Evolutionary conservation across 805 yeast genomes (phyloP), one percentile per base, ranked within the genome.

Genomic region (Schizosaccharomyces lindneri): DNA sequence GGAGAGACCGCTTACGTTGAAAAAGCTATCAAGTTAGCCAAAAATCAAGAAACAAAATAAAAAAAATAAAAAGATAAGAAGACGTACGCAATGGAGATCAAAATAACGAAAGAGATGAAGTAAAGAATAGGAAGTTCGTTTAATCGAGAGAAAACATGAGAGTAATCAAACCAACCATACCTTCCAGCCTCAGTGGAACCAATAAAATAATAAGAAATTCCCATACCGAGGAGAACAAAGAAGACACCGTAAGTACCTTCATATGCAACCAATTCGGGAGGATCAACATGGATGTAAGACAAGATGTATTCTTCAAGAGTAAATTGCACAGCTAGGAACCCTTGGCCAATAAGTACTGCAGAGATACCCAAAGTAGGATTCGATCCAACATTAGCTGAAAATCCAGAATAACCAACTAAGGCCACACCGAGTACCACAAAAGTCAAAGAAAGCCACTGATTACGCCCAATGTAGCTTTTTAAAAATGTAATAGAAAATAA

Each of bases 271-370:
- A 85, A 73, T 64, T 76, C 75, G 64, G 83, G 68, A 2, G 93
- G 89, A 4, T 76, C 75, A 55, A 85, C 74, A 15, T 78, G 73
- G 65, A 79, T 74, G 62, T 72, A 73, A 31, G 74, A 70, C 63
- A 85, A 71, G 59, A 85, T 76, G 66, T 81, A 81, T 67, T 85
- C 94, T 68, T 85, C 94, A 48, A 81, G 75, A 2, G 85, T 93
- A 70, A 84, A 85, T 69, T 85, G 94, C 17, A 81, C 71, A 0
- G 93, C 93, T 61, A 83, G 81, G 64, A 83, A 77, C n/a, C 80
- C 67, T 65, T 81, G 85, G 6, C 84, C 93, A 31, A 78, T 62
- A 11, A 83, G 69, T 62, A 85, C 77, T 48, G 85, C 68, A 0
- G 70, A 43, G 64, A 85, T 78, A 5, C 94, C 94, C 55, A 81